Evolutionary conservation across 164 flowering plant genomes (phyloP), one percentile per base, ranked within the genome.

Genomic region (Annona squamosa): DNA sequence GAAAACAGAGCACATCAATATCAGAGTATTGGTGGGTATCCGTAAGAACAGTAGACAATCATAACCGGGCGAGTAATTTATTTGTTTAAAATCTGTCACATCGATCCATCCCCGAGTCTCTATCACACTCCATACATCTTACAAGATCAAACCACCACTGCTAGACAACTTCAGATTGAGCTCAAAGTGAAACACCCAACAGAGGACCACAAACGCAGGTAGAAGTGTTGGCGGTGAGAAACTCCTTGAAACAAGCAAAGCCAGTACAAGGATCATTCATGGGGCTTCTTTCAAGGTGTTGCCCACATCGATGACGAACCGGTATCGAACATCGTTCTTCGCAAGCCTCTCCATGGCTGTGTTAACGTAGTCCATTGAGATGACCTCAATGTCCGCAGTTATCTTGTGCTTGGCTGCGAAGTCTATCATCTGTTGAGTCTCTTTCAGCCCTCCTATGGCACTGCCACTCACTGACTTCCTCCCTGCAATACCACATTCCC

Each of bases 401-500:
- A 88, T 82, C 52, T 81, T 80, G 81, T 87, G 87, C 65, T 86
- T 63, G 3, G 84, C 87, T 16, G 89, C 87, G 67, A 86, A 88
- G 74, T 86, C 86, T 1, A 86, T 66, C 91, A 87, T 87, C 77
- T 87, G 88, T 67, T 86, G 89, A 1, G 88, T 87, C 80, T 88
- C 91, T 69, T 86, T 86, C 77, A 86, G 46, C 4, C 91, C 91
- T 46, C 91, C 91, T 17, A 80, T 76, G 44, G 4, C 5, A 56
- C 87, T 85, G 5, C 91, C 90, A 2, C 62, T 83, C 19, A 88
- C 74, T 1, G 57, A 41, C 74, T 86, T 88, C 80, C 88, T 84
- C 65, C 90, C 90, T 85, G 74, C 45, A 41, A 62, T 0, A 41
- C n/a, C 65, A 19, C 0, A 4, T 44, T 12, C 4, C 12, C 3